Evolutionary conservation across 2,329 filamentous ascomycete genomes (phyloP), one percentile per base, ranked within the genome.

Genomic region (Xylariomycetidae sp.): DNA sequence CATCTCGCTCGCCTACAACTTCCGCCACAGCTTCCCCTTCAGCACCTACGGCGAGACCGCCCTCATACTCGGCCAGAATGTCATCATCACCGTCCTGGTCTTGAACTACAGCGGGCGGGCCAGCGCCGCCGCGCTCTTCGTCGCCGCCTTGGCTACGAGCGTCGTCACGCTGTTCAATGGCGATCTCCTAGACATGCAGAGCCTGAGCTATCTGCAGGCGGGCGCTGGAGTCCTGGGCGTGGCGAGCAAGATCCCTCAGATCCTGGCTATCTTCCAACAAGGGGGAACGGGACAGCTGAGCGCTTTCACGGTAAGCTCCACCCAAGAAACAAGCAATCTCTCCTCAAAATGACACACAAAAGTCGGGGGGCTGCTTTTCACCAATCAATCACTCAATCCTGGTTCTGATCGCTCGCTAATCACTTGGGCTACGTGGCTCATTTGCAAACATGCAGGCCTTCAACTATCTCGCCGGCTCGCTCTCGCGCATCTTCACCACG

Each of bases 31-130:
- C 16, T 96, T 95, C 50, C 90, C 92, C 3, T 96, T 98, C 66
- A 94, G 84, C 72, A 98, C 92, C 9, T 98, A 85, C 60, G 92
- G 92, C 61, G 92, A 98, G 74, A 90, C 88, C 17, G 88, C 85
- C 23, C 71, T 97, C 54, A 96, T 98, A 50, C 75, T 92, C 31
- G 80, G 82, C 38, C 92, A 98, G 69, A 95, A 98, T 63, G 77
- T 97, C 27, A 77, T 88, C 40, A 95, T 98, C 57, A 82, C 83
- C 5, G 77, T 88, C 31, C 63, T 97, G 50, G 88, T 98, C 26
- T 69, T 98, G 58, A 82, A 85, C 57, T 97, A 88, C 61, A 81
- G 78, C 38, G 84, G 85, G 8, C 76, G 78, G 47, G 67, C 70
- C 1, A 71, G 73, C 28, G 69, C 77, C 4, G 88, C 88, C 1